phyloP scores from a whole-genome alignment of 2,329 filamentous ascomycete species.

The Amauroascus verrucosus region DNA sequence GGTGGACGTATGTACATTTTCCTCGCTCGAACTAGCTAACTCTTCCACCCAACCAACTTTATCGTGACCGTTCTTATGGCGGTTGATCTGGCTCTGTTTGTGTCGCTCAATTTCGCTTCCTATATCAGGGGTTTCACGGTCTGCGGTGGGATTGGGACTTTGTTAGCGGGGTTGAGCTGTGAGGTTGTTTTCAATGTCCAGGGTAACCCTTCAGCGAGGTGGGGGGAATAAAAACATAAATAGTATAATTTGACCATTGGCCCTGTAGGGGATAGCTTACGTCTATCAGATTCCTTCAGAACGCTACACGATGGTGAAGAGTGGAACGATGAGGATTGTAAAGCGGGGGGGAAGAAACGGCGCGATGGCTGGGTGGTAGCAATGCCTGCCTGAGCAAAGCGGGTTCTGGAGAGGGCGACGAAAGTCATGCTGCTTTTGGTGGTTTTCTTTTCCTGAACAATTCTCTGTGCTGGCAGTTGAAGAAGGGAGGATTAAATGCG shows the following conservation, averaged over 20 bases:
- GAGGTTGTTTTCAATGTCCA: too few species aligned
- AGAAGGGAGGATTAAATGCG: not conserved
- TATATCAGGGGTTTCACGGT: constrained; percentile 22
- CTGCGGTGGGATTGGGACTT: not conserved
- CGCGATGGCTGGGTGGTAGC: constrained; percentile 13
- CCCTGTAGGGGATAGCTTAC: constrained; percentile 19
- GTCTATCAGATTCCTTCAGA: constrained; percentile 30
- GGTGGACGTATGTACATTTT: constrained; percentile 45
- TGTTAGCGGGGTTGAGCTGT: not conserved
- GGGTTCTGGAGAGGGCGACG: constrained; percentile 22
- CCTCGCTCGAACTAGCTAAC: constrained; percentile 69
- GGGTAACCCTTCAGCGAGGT: too few species aligned
- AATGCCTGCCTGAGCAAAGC: constrained; percentile 14
- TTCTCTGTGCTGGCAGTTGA: too few species aligned
- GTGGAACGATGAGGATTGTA: constrained; percentile 19
- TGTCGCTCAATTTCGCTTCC: constrained; percentile 37
- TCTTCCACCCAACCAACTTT: constrained; percentile 66
- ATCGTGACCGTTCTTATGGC: constrained; percentile 42
- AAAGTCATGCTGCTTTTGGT: constrained; percentile 29
- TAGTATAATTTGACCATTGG: too few species aligned
- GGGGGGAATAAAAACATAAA: too few species aligned
- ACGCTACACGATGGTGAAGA: constrained; percentile 21
- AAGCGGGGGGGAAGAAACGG: constrained; percentile 1
- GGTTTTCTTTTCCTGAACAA: not conserved
- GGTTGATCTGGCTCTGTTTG: constrained; percentile 53